Evolutionary conservation across 106 monocot genomes (phyloP).

Genomic region (Chionographis japonica): DNA sequence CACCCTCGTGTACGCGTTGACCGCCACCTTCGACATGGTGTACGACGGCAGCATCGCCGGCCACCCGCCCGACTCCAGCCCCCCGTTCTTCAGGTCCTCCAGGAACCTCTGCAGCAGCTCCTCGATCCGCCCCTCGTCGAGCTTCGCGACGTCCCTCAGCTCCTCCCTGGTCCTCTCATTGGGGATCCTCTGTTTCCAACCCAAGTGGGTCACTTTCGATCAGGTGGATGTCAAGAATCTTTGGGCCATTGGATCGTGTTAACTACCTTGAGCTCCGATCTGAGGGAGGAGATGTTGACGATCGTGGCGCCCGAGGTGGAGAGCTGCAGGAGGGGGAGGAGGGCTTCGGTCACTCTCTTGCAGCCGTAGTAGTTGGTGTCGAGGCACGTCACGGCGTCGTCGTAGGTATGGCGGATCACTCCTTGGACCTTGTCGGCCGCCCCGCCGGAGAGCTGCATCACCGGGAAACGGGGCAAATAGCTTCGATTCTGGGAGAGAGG

Average conservation of each 20-base stretch:
- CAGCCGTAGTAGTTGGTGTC: conserved; percentile 67
- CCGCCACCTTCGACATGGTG: conserved; percentile 48
- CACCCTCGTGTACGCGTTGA: conserved; percentile 60
- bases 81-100: conserved; percentile 35
- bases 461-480: background rate
- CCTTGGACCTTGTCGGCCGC: conserved; percentile 33
- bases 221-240: too few relatives aligned
- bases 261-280: conserved; percentile 55
- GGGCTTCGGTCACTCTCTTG: conserved; percentile 64
- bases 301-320: conserved; percentile 47
- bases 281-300: conserved; percentile 65
- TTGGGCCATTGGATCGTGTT: too few relatives aligned
- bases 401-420: conserved; percentile 36
- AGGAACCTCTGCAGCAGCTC: conserved; percentile 32
- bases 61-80: conserved; percentile 42
- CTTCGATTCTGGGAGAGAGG: too few relatives aligned
- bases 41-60: conserved; percentile 45
- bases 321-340: conserved; percentile 63
- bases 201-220: too few relatives aligned
- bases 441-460: conserved; percentile 50
- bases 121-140: conserved; percentile 40
- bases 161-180: conserved; percentile 23
- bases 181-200: conserved; percentile 38
- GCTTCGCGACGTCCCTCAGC: conserved; percentile 16
- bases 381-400: conserved; percentile 45